These are phyloP conservation scores for Penicillium lagena DNA, from an alignment of 495 filamentous ascomycete species.

Conservation along the genomic window DNA sequence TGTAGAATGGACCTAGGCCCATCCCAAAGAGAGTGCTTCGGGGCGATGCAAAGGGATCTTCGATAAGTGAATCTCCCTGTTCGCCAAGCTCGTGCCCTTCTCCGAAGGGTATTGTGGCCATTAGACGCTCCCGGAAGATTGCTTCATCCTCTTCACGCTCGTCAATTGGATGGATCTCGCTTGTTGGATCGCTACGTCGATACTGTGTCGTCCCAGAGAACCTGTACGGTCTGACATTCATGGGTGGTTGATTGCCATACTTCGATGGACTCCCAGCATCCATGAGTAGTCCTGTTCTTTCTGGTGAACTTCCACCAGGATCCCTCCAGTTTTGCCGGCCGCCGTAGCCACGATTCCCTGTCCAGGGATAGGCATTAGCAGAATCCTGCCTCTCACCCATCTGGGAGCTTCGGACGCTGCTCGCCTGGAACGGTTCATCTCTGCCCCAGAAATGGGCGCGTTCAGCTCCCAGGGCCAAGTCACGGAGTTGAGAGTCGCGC, in stretches of 20 bases:
- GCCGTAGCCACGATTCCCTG: slow-evolving; percentile 23
- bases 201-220: slow-evolving; percentile 36
- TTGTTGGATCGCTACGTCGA: slow-evolving; percentile 37
- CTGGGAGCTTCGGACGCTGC: slow-evolving; percentile 29
- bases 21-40: slow-evolving; percentile 23
- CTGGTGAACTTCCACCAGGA: slow-evolving; percentile 29
- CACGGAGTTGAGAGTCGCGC: slow-evolving; percentile 47
- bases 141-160: slow-evolving; percentile 63
- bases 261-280: slow-evolving; percentile 51
- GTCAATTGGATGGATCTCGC: slow-evolving; percentile 59
- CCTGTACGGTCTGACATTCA: slow-evolving; percentile 16
- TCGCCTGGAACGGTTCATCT: slow-evolving; percentile 27
- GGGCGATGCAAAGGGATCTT: slow-evolving; percentile 21
- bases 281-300: slow-evolving; percentile 49
- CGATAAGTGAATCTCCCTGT: slow-evolving; percentile 21
- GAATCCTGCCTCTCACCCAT: slow-evolving; percentile 18
- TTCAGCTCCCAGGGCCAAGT: slow-evolving; percentile 45
- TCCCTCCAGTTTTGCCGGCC: slow-evolving; percentile 21
- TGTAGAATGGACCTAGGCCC: slow-evolving; percentile 22
- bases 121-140: slow-evolving; percentile 16
- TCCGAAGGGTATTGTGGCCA: slow-evolving; percentile 15
- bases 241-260: slow-evolving; percentile 23
- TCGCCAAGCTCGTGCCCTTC: slow-evolving; percentile 8
- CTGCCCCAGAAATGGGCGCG: slow-evolving; percentile 35
- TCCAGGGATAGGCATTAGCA: slow-evolving; percentile 29